Percentiles rank a stretch among this genome's conserved stretches.
Conservation (phyloP, 108 stramenopile species). For the Cyclostephanos tholiformis region DNA sequence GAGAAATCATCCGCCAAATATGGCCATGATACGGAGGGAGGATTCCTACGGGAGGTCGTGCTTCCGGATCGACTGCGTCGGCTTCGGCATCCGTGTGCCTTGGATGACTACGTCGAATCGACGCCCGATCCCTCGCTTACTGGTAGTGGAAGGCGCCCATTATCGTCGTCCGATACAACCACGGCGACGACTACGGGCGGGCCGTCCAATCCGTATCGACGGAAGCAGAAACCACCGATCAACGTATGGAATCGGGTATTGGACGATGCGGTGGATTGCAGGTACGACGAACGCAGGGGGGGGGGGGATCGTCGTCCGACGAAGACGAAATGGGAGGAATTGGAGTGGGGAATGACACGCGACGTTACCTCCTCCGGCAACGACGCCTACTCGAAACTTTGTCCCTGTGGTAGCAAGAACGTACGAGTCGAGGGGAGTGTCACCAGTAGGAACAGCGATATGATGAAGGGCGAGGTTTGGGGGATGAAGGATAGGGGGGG, state of each 20-base stretch:
- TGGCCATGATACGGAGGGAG: slow-evolving; percentile 47
- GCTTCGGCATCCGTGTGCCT: slow-evolving; percentile 10
- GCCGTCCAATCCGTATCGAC: slow-evolving; percentile 38
- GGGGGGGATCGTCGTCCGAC: not conserved
- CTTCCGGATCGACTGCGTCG: slow-evolving; percentile 57
- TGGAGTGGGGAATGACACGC: slow-evolving; percentile 27
- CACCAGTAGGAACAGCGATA: slow-evolving; percentile 68
- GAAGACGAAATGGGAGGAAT: slow-evolving; percentile 32
- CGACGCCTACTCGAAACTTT: slow-evolving; percentile 2
- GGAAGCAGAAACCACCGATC: slow-evolving; percentile 49
- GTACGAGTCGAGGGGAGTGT: slow-evolving; percentile 54
- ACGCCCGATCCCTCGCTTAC: slow-evolving; percentile 28
- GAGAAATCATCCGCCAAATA: not conserved
- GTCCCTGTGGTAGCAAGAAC: slow-evolving; percentile 60
- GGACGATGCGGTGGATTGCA: slow-evolving; percentile 14
- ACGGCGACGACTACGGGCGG: not conserved
- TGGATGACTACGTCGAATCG: not conserved
- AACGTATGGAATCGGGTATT: slow-evolving; percentile 72
- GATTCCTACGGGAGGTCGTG: slow-evolving; percentile 58
- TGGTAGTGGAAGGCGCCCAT: not conserved
- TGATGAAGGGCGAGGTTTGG: slow-evolving; percentile 79
- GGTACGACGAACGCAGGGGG: slow-evolving; percentile 30
- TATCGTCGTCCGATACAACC: slow-evolving; percentile 17
- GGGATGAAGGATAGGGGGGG: slow-evolving; percentile 67
- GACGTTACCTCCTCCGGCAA: slow-evolving; percentile 13